Evolutionary conservation across 768 basidiomycete genomes (phyloP), one percentile per base, ranked within the genome.

Genomic region (Podaxis sp.): DNA sequence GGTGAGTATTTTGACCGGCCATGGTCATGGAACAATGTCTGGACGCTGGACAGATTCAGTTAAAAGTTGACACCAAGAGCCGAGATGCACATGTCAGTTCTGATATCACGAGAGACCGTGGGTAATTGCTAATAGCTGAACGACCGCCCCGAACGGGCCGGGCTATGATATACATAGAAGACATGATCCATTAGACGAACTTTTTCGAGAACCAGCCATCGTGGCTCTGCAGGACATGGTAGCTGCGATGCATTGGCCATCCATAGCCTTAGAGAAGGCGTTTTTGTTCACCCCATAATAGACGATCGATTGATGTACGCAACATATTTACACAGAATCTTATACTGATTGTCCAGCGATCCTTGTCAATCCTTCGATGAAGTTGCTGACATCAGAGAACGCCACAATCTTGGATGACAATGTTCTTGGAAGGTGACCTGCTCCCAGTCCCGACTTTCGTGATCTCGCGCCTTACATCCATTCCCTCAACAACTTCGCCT

Each of bases 401-500:
- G 63, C 93, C 93, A 56, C 79, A 83, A 26, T 76, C 73, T 26
- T 73, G 71, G 66, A 95, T 90, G 33, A 69, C 72, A 65, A 95
- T 75, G 40, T 73, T 74, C 58, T 75, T 73, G 49, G 67, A 73
- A 24, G 85, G 77, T 56, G 66, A 72, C 28, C 86, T 84, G 46
- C 68, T 74, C 8, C 66, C 38, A 0, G 33, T 10, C 72, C 85
- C 83, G 50, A 87, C 75, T 44, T 51, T 40, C 65, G 79, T 77
- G 33, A 33, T 33, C 33, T 33, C 33, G 6, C 10, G 33, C 58
- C 86, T 82, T 58, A 83, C 0, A 1, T 88, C 86, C 72, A 85
- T 71, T 55, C 88, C 87, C 63, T 87, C 80, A 54, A 90, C 71
- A 60, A 93, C 90, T 67, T 89, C 86, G 41, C 86, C 84, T 84